Base-by-base conservation (phyloP, 768 basidiomycete genomes). In the Exsudoporus frostii region DNA sequence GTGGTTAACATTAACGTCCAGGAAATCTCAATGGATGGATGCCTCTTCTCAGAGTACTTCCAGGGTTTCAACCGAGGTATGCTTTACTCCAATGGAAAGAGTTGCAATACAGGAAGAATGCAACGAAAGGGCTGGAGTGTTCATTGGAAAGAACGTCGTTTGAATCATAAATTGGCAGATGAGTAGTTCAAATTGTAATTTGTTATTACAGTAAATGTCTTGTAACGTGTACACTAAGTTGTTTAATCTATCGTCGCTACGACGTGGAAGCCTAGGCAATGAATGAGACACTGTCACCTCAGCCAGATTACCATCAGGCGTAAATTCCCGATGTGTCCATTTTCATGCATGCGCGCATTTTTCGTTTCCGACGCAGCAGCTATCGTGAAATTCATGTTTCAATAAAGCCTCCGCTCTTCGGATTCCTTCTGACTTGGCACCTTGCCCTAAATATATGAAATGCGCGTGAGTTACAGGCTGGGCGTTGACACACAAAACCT, bases 81-180 rank as follows among this genome's bases (percentile, higher is more conserved):
- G 60, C 61, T 17, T 63, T 65, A 40, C 51, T 84, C 14, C 73
- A 71, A 2, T 68, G 58, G 8, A 79, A 79, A 4, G 73, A 79
- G 58, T 56, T 80, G 49, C 76, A 75, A 61, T 73, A 74, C 51
- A 60, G 53, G 3, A 79, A 83, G 55, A 73, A 81, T 42, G 48
- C 77, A 2, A 69, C 58, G 9, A 59, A 66, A 22, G 6, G 79
- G 79, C 37, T 2, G 27, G 24, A 15, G 41, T 17, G 13, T 48
- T 42, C 39, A 50, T 45, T 3, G 46, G 56, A n/a, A 52, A 7
- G 25, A 24, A 36, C 13, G 30, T 47, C 14, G 33, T 39, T 4
- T 30, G 10, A 11, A 30, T 30, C 10, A 30, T 30, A 24, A 25
- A 8, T 49, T 54, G 32, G 40, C 15, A 10, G 15, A 30, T 7